These are phyloP conservation scores for Fusarium agapanthi DNA, from an alignment of 2,329 filamentous ascomycete genomes.

Conservation along the genomic window DNA sequence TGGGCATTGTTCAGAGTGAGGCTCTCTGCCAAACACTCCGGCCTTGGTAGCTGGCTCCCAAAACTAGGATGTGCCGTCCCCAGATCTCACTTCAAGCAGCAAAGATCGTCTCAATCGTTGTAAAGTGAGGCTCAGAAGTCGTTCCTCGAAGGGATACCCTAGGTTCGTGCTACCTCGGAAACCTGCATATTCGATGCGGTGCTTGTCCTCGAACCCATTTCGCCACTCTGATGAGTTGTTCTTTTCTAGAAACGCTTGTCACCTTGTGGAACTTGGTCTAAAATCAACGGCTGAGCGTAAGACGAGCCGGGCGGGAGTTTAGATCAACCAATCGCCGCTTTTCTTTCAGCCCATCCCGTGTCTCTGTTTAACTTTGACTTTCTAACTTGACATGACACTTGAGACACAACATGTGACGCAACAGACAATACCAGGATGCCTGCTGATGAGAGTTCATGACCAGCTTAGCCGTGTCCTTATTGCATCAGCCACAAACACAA, in stretches of 20 bases:
- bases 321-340: slow-evolving; percentile 13
- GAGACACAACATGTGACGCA: slow-evolving; percentile 28
- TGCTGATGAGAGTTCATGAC: slow-evolving; percentile 31
- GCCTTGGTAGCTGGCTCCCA: not conserved
- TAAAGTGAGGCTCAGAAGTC: slow-evolving; percentile 7
- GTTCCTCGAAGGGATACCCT: slow-evolving; percentile 1
- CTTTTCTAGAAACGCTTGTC: slow-evolving; percentile 23
- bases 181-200: slow-evolving; percentile 16
- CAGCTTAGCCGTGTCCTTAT: slow-evolving; percentile 5
- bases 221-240: slow-evolving; percentile 31
- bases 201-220: not conserved
- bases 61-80: not conserved
- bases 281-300: not conserved
- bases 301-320: slow-evolving; percentile 13
- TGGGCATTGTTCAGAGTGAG: slow-evolving; percentile 7
- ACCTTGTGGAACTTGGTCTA: slow-evolving; percentile 6
- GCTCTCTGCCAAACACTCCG: not conserved
- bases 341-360: not conserved
- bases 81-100: slow-evolving; percentile 1
- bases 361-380: not conserved
- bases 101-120: slow-evolving; percentile 3
- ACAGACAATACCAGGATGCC: not conserved
- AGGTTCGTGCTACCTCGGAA: slow-evolving; percentile 5
- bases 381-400: not conserved
- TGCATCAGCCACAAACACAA: slow-evolving; percentile 5